phyloP scores from a whole-genome alignment of 1,284 basidiomycete species.

The Microbotryum scabiosae region DNA sequence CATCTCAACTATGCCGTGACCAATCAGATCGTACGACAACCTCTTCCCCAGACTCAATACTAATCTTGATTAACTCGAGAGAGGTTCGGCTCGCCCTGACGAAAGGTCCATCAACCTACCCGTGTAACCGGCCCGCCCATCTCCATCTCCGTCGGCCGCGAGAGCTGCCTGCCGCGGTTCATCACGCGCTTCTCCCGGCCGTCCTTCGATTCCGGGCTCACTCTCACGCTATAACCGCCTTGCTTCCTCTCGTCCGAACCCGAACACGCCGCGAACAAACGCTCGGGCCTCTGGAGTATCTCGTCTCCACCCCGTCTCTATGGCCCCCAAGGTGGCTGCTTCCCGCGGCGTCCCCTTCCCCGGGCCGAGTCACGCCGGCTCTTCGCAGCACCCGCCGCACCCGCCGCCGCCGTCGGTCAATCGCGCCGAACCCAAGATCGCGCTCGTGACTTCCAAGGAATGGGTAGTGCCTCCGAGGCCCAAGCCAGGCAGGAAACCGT shows the following conservation, averaged over 20 bases:
- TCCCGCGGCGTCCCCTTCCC: neutral
- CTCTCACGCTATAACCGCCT: neutral
- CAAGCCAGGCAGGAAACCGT: conserved; percentile 33
- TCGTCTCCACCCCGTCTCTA: neutral
- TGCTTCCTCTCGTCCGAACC: neutral
- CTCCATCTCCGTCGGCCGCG: neutral
- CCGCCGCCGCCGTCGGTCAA: neutral
- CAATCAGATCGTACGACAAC: too few relatives aligned
- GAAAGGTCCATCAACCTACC: neutral
- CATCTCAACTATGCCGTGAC: too few relatives aligned
- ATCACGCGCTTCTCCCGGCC: too few relatives aligned
- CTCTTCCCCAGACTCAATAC: too few relatives aligned
- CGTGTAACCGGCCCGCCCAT: neutral
- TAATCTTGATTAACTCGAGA: too few relatives aligned
- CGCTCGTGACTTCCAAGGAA: conserved; percentile 21
- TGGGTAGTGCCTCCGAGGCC: conserved; percentile 34
- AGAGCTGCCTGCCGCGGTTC: neutral
- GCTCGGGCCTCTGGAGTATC: neutral
- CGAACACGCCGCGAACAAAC: too few relatives aligned
- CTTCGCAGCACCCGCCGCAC: too few relatives aligned
- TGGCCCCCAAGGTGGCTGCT: conserved; percentile 3
- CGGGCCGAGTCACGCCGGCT: too few relatives aligned
- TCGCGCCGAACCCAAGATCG: conserved; percentile 3
- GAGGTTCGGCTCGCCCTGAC: too few relatives aligned
- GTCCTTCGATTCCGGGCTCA: too few relatives aligned